These are phyloP conservation scores for Xylariaceae sp. DNA, from an alignment of 2,329 filamentous ascomycete species.

Conservation along the genomic window DNA sequence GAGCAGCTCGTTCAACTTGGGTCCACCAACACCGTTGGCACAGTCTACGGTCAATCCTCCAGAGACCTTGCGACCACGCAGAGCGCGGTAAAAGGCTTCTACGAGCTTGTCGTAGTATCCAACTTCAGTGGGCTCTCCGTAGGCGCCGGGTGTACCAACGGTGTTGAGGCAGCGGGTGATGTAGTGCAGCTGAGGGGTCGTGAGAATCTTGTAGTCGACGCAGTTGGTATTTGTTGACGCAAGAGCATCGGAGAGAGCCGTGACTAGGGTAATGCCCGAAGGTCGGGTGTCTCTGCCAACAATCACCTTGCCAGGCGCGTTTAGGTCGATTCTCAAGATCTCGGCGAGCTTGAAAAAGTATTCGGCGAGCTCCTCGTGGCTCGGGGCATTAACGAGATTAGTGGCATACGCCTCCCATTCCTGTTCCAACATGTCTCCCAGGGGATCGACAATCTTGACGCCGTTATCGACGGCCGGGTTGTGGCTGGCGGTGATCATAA, in stretches of 20 bases:
- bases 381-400: slow-evolving; percentile 75
- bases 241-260: slow-evolving; percentile 73
- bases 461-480: slow-evolving; percentile 88
- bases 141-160: slow-evolving; percentile 76
- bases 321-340: slow-evolving; percentile 69
- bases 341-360: slow-evolving; percentile 71
- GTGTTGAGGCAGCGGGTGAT: slow-evolving; percentile 93
- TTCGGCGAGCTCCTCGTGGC: slow-evolving; percentile 67
- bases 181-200: slow-evolving; percentile 97
- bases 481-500: slow-evolving; percentile 95
- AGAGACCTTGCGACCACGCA: slow-evolving; percentile 68
- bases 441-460: slow-evolving; percentile 92
- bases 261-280: slow-evolving; percentile 78
- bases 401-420: slow-evolving; percentile 92
- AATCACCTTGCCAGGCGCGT: slow-evolving; percentile 69
- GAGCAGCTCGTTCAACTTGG: slow-evolving; percentile 79
- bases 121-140: slow-evolving; percentile 80
- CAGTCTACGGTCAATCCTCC: slow-evolving; percentile 83
- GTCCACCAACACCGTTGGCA: slow-evolving; percentile 92
- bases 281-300: slow-evolving; percentile 91
- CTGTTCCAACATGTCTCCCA: slow-evolving; percentile 96
- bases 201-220: slow-evolving; percentile 84
- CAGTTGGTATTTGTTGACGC: slow-evolving; percentile 68
- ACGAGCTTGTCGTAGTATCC: slow-evolving; percentile 95
- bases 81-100: slow-evolving; percentile 75